Evolutionary conservation across 208 protist genomes (phyloP).

Genomic region (Blastocrithidia nonstop): DNA sequence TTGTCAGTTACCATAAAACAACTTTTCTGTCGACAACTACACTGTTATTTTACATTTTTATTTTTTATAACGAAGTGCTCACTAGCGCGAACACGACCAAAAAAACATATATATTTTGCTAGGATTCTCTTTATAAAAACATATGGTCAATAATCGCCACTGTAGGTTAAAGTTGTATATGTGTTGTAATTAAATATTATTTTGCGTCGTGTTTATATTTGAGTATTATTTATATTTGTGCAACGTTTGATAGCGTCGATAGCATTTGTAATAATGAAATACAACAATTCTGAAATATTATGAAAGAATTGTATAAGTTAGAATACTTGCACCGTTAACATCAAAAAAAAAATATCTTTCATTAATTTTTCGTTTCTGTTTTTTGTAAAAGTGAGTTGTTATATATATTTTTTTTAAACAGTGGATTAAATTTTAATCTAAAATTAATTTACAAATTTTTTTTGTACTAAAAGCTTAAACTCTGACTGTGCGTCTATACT

Average conservation of each 20-base stretch:
- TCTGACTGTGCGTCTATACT: not conserved
- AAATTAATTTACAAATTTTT: too few relatives aligned
- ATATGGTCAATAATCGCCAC: too few relatives aligned
- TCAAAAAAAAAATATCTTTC: not conserved
- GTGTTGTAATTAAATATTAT: slow-evolving; percentile 4
- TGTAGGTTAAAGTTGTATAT: too few relatives aligned
- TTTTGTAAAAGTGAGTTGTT: slow-evolving; percentile 4
- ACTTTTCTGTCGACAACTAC: too few relatives aligned
- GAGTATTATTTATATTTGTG: slow-evolving; percentile 3
- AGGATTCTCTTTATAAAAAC: not conserved
- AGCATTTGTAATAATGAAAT: not conserved
- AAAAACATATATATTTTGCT: not conserved
- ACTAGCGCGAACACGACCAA: too few relatives aligned
- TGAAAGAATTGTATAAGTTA: not conserved
- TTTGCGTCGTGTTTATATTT: slow-evolving; percentile 8
- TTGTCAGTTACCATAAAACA: too few relatives aligned
- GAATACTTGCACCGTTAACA: not conserved
- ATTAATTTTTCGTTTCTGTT: not conserved
- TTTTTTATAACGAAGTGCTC: too few relatives aligned
- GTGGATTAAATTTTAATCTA: too few relatives aligned
- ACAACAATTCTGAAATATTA: too few relatives aligned
- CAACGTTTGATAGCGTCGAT: not conserved
- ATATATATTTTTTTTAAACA: slow-evolving; percentile 3
- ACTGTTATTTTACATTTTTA: too few relatives aligned
- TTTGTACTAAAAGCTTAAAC: not conserved